These are phyloP conservation scores for Spongiforma sp. DNA, from an alignment of 1,284 basidiomycete species.

Conservation along the genomic window DNA sequence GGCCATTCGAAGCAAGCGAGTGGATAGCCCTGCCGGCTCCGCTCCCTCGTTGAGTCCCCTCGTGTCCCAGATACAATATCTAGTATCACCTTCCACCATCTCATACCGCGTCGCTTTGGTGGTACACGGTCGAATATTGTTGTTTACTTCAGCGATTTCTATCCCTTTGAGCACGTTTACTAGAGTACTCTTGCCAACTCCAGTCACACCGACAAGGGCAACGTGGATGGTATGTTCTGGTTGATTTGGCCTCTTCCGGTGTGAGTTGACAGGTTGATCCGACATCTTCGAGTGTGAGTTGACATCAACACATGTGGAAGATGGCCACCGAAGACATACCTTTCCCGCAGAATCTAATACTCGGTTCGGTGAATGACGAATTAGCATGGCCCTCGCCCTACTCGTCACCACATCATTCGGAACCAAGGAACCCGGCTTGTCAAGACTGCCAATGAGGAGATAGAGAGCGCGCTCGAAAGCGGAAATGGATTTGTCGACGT, in stretches of 20 bases:
- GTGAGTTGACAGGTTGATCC: slow-evolving; percentile 9
- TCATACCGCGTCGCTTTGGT: slow-evolving; percentile 11
- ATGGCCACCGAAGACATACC: too few species aligned
- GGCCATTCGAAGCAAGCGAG: slow-evolving; percentile 9
- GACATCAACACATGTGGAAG: background rate
- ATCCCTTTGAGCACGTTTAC: slow-evolving; percentile 29
- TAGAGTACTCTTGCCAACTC: slow-evolving; percentile 35
- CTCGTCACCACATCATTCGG: too few species aligned
- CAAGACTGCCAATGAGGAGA: too few species aligned
- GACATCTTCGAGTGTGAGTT: slow-evolving; percentile 12
- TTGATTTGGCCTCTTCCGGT: slow-evolving; percentile 7
- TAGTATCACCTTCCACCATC: slow-evolving; percentile 9
- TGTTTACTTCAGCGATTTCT: slow-evolving; percentile 21
- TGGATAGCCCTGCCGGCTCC: background rate
- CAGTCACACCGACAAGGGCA: slow-evolving; percentile 30
- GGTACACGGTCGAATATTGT: slow-evolving; percentile 30
- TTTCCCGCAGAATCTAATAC: slow-evolving; percentile 27
- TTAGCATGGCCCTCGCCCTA: too few species aligned
- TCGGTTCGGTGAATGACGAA: too few species aligned
- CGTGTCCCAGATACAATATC: slow-evolving; percentile 31
- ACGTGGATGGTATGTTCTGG: slow-evolving; percentile 17
- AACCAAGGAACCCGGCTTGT: too few species aligned
- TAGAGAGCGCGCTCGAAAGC: too few species aligned
- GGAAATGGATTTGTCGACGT: too few species aligned
- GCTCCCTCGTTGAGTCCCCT: slow-evolving; percentile 31